A percentile compares a stretch with the other conserved stretches of the same genome.
Conservation (phyloP, 805 yeast genomes). For the Ogataea paradorogensis region DNA sequence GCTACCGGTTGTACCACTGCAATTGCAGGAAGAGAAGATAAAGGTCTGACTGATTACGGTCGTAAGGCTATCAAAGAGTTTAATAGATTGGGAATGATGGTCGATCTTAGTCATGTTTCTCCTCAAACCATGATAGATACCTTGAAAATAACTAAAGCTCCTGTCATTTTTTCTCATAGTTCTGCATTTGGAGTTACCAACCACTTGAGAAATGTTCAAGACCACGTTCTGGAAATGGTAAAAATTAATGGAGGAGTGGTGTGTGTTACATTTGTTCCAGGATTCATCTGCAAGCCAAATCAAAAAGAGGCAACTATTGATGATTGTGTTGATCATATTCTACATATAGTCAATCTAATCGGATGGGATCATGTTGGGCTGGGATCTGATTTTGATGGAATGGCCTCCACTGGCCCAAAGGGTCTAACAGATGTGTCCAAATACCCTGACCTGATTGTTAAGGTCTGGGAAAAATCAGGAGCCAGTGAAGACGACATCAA, state of each 20-base stretch:
- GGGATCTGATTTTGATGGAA: constrained; percentile 56
- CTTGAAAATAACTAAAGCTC: constrained; percentile 39
- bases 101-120: constrained; percentile 50
- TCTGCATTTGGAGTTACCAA: constrained; percentile 40
- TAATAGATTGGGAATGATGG: constrained; percentile 54
- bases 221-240: constrained; percentile 41
- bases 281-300: constrained; percentile 31
- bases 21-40: constrained; percentile 43
- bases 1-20: constrained; percentile 53
- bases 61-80: constrained; percentile 43
- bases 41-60: constrained; percentile 45
- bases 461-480: constrained; percentile 28
- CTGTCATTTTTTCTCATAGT: constrained; percentile 50
- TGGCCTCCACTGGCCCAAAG: constrained; percentile 36
- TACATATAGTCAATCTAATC: constrained; percentile 40
- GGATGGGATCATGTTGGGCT: constrained; percentile 55
- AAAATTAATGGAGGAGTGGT: constrained; percentile 46
- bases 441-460: constrained; percentile 47
- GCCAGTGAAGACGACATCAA: constrained; percentile 46
- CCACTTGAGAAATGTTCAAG: constrained; percentile 47
- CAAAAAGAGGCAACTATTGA: constrained; percentile 37
- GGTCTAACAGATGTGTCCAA: constrained; percentile 54
- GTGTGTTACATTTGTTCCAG: constrained; percentile 46
- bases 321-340: constrained; percentile 46
- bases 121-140: constrained; percentile 47